These are phyloP conservation scores for Anthracocystis panici-leucophaei DNA, from an alignment of 1,284 basidiomycete genomes.

Conservation along the genomic window DNA sequence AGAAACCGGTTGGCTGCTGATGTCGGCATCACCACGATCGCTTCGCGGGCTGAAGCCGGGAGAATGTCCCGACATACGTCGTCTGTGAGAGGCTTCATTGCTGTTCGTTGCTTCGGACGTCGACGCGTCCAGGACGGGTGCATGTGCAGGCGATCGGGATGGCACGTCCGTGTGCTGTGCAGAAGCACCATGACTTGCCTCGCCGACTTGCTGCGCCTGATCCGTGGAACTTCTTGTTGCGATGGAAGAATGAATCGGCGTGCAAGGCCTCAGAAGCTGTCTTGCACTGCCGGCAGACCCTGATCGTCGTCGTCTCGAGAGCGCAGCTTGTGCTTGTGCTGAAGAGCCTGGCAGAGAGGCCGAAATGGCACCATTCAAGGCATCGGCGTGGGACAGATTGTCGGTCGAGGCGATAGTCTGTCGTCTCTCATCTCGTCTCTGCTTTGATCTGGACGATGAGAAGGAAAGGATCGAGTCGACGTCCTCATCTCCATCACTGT, in stretches of 20 bases:
- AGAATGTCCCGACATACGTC: neutral
- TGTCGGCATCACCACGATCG: constrained; percentile 8
- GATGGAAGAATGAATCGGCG: constrained; percentile 18
- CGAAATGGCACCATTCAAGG: neutral
- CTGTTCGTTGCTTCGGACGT: neutral
- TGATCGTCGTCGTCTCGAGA: constrained; percentile 25
- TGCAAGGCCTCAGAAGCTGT: constrained; percentile 33
- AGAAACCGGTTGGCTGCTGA: constrained; percentile 18
- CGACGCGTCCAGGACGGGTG: neutral
- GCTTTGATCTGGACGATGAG: constrained; percentile 37
- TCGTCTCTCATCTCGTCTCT: constrained; percentile 33
- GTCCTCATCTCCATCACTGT: constrained; percentile 46
- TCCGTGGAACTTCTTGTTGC: neutral
- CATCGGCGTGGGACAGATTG: constrained; percentile 1
- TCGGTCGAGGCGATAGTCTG: constrained; percentile 20
- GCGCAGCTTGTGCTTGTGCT: constrained; percentile 19
- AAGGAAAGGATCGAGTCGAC: constrained; percentile 30
- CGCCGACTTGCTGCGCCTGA: neutral
- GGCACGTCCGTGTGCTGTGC: neutral
- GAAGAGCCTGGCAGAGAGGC: constrained; percentile 17
- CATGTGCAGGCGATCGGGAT: neutral
- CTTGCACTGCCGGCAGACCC: constrained; percentile 36
- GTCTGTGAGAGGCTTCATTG: neutral
- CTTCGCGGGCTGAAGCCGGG: neutral
- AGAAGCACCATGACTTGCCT: neutral